Evolutionary conservation across 2,329 filamentous ascomycete genomes (phyloP).

Genomic region (Claviceps africana): DNA sequence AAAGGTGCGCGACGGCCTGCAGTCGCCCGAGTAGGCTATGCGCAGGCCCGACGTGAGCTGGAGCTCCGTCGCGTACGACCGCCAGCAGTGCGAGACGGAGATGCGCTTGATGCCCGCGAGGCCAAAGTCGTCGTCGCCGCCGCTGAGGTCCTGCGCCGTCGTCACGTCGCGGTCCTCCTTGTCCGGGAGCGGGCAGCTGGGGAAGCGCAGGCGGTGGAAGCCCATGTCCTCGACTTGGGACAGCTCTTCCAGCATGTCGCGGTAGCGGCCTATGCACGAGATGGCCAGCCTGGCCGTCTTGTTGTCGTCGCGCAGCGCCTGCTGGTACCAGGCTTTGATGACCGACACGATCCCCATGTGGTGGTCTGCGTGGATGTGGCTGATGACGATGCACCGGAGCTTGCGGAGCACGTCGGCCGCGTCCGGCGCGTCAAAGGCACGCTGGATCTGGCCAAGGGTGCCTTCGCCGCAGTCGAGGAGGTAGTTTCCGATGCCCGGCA

Average conservation of each 20-base stretch:
- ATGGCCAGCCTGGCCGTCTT: conserved; percentile 41
- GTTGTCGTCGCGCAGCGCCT: conserved; percentile 21
- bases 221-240: conserved; percentile 64
- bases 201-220: conserved; percentile 36
- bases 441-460: conserved; percentile 73
- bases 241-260: conserved; percentile 67
- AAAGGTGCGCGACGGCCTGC: conserved; percentile 62
- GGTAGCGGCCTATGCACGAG: conserved; percentile 57
- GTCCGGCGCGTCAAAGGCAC: conserved; percentile 52
- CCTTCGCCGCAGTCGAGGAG: conserved; percentile 87
- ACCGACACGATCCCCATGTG: conserved; percentile 74
- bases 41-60: conserved; percentile 72
- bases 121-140: conserved; percentile 39
- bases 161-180: conserved; percentile 15
- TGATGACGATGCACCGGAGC: conserved; percentile 78
- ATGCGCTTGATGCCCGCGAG: conserved; percentile 54
- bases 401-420: conserved; percentile 60
- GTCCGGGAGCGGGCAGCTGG: conserved; percentile 12
- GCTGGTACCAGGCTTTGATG: conserved; percentile 67
- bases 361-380: conserved; percentile 91
- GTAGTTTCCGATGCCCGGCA: conserved; percentile 78
- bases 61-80: conserved; percentile 61
- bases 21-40: conserved; percentile 88
- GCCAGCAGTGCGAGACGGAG: conserved; percentile 63
- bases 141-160: conserved; percentile 24